Evolutionary conservation across 148 eudicot genomes (phyloP), one percentile per base, ranked within the genome.

Genomic region (Arctostaphylos glauca): DNA sequence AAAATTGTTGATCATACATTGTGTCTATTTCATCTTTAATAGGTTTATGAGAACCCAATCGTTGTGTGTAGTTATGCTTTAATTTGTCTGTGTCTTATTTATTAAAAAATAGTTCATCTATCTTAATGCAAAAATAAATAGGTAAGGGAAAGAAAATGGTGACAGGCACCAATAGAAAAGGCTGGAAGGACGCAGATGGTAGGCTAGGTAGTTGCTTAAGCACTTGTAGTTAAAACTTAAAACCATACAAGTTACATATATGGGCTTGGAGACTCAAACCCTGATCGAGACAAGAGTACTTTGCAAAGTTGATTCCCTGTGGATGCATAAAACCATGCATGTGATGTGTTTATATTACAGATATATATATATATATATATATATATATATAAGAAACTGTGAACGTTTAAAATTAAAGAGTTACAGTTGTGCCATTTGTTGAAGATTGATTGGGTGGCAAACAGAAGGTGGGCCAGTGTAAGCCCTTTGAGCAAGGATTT

Each of bases 401-500:
- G 5, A 60, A n/a, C 23, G 8, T 60, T 60, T 6, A 60, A 18
- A 60, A 60, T 52, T 52, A 52, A 72, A 44, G 25, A 19, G 52
- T 81, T 80, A 88, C 5, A 86, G 5, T n/a, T 31, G 80, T 71
- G 84, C 90, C 91, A 93, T 85, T 74, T 91, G 87, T 43, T 86
- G 85, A 38, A 89, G 14, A 77, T 93, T 94, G 38, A 91, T 49
- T 9, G 98, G 95, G 76, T 92, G 86, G 48, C 91, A 62, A 62
- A 80, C 78, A 43, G 87, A 85, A 54, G 84, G 76, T 9, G 90
- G 79, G 5, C 97, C 97, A 41, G 67, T 81, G 78, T 89, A 92
- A 79, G 95, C 98, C 85, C 79, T 85, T 16, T 23, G 71, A 62
- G 94, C 98, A 25, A 95, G 83, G 60, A 90, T 73, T 70, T 79